Percentiles rank a stretch among this genome's conserved stretches.
Conservation (phyloP, 139 green algal genomes). For the Chlamydomonas schloesseri region DNA sequence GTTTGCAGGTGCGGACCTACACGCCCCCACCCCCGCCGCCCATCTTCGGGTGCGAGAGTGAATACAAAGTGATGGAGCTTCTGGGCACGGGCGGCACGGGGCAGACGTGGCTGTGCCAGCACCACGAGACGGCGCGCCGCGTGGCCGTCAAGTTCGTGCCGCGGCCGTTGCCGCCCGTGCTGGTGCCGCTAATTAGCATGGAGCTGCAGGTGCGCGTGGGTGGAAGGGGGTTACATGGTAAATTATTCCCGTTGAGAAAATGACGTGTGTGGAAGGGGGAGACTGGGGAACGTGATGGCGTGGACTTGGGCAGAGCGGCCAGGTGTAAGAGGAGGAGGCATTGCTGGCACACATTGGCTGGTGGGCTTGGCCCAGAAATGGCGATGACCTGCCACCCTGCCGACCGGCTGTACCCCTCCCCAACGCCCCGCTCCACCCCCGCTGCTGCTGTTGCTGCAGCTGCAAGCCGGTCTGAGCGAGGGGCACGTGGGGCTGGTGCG, state of each 20-base stretch:
- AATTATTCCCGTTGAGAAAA: too few species aligned
- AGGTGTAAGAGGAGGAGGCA: too few species aligned
- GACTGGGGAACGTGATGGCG: too few species aligned
- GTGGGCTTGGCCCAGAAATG: too few species aligned
- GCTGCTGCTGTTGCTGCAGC: slow-evolving; percentile 40
- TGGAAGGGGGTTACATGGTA: too few species aligned
- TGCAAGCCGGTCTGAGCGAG: slow-evolving; percentile 78
- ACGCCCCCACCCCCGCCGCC: not conserved
- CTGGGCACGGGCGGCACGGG: slow-evolving; percentile 60
- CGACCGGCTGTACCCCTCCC: too few species aligned
- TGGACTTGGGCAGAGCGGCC: too few species aligned
- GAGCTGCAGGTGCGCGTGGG: slow-evolving; percentile 66
- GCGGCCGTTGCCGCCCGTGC: slow-evolving; percentile 52
- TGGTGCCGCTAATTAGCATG: slow-evolving; percentile 66
- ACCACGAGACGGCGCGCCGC: slow-evolving; percentile 35
- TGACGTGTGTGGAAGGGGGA: too few species aligned
- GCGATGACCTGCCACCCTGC: too few species aligned
- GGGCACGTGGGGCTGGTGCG: slow-evolving; percentile 77
- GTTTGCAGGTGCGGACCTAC: too few species aligned
- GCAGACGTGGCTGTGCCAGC: slow-evolving; percentile 69
- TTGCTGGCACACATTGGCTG: too few species aligned
- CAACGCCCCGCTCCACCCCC: too few species aligned
- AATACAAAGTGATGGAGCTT: slow-evolving; percentile 51
- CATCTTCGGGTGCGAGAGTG: not conserved
- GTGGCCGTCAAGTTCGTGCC: slow-evolving; percentile 71